These are phyloP conservation scores for Penicillium occitanis DNA, from an alignment of 2,329 filamentous ascomycete species.

Conservation along the genomic window DNA sequence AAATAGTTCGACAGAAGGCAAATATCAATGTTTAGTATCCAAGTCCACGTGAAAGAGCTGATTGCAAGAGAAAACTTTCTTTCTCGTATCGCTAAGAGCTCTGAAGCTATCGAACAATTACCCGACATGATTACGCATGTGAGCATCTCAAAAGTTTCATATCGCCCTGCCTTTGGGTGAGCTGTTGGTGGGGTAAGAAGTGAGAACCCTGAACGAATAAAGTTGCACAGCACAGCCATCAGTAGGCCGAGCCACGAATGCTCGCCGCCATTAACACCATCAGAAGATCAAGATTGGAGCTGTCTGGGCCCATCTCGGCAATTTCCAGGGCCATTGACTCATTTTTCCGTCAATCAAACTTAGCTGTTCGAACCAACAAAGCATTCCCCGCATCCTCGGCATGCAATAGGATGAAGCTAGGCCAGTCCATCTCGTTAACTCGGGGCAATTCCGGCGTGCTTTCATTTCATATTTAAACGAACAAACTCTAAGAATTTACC, in stretches of 20 bases:
- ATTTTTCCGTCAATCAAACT: conserved; percentile 14
- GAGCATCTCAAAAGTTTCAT: neutral
- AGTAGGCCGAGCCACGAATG: neutral
- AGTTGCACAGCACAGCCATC: neutral
- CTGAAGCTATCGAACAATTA: neutral
- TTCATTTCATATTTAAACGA: neutral
- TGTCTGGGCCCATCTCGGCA: neutral
- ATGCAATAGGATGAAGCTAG: conserved; percentile 12
- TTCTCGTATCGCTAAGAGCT: neutral
- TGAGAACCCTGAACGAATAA: neutral
- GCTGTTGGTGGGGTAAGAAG: neutral
- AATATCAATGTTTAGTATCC: neutral
- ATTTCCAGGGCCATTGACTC: neutral
- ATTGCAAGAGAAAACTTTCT: neutral
- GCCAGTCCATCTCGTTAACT: conserved; percentile 22
- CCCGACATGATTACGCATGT: neutral
- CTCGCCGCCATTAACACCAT: neutral
- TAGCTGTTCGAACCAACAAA: neutral
- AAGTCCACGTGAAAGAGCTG: neutral
- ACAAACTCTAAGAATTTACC: neutral
- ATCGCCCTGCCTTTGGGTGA: neutral
- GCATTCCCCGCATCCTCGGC: conserved; percentile 19
- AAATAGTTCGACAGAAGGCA: neutral
- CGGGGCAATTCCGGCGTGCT: conserved; percentile 36
- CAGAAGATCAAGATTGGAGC: neutral